Evolutionary conservation across 495 filamentous ascomycete genomes (phyloP).

Genomic region (Aspergillus olivimuriae): DNA sequence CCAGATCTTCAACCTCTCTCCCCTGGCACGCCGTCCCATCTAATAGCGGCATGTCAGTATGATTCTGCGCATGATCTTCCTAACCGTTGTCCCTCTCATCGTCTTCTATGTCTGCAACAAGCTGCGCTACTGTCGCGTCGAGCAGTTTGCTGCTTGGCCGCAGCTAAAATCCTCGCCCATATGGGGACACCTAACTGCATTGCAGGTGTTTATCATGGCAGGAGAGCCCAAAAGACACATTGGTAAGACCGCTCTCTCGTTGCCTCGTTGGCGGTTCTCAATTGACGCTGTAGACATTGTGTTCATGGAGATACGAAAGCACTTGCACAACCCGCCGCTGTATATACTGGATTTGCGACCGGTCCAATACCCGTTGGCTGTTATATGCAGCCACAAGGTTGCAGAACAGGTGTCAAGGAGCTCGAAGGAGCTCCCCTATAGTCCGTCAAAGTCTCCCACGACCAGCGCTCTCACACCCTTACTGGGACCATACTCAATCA

Average conservation of each 20-base stretch:
- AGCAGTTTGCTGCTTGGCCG: background rate
- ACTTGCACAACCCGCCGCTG: slow-evolving; percentile 5
- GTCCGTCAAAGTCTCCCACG: slow-evolving; percentile 36
- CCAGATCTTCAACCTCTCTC: too few relatives aligned
- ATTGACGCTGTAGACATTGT: background rate
- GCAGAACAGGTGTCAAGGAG: slow-evolving; percentile 24
- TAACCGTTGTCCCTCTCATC: too few relatives aligned
- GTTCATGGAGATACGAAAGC: background rate
- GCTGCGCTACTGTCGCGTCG: background rate
- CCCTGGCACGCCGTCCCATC: too few relatives aligned
- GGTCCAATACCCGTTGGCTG: slow-evolving; percentile 11
- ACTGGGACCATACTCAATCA: slow-evolving; percentile 31
- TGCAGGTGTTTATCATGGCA: background rate
- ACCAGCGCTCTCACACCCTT: slow-evolving; percentile 19
- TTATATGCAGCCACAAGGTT: slow-evolving; percentile 14
- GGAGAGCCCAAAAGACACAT: background rate
- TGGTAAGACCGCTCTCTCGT: background rate
- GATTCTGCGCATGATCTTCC: too few relatives aligned
- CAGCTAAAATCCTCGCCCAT: background rate
- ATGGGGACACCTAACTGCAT: background rate
- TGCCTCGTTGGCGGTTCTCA: background rate
- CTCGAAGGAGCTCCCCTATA: slow-evolving; percentile 34
- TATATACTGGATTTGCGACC: slow-evolving; percentile 31
- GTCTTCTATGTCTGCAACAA: background rate
- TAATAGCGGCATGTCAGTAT: too few relatives aligned